Conservation (phyloP, 306 rosid genomes). For the Canavalia gladiata region DNA sequence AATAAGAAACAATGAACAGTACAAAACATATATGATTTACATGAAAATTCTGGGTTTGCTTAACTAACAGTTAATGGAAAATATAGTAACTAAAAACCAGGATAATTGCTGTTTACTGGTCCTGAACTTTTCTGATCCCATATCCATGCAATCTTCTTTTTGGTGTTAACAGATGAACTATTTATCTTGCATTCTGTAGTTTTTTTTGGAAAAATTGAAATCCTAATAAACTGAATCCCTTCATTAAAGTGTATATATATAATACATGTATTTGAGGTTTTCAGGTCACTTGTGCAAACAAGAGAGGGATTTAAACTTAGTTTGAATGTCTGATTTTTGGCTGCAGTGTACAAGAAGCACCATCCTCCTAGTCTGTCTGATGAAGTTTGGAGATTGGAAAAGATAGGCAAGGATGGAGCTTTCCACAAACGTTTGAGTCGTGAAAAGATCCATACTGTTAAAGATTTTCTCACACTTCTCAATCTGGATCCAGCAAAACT, state of each 20-base stretch:
- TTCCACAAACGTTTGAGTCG: constrained; percentile 89
- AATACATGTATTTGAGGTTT: constrained; percentile 30
- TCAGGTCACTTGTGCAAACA: constrained; percentile 25
- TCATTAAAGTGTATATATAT: neutral
- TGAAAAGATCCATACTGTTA: constrained; percentile 73
- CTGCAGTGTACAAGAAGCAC: constrained; percentile 96
- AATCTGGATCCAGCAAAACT: constrained; percentile 78
- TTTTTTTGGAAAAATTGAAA: constrained; percentile 14
- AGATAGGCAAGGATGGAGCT: constrained; percentile 98
- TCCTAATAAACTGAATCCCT: constrained; percentile 2
- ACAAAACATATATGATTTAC: neutral
- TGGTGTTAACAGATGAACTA: constrained; percentile 32
- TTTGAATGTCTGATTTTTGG: constrained; percentile 44
- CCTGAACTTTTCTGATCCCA: constrained; percentile 20
- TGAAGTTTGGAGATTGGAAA: constrained; percentile 98
- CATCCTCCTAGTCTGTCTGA: constrained; percentile 91
- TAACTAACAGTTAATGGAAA: constrained; percentile 1
- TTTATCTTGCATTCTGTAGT: constrained; percentile 5
- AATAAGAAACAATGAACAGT: constrained; percentile 4
- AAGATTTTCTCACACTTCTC: constrained; percentile 88
- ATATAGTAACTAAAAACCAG: neutral
- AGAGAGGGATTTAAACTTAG: constrained; percentile 32
- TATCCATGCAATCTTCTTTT: constrained; percentile 29
- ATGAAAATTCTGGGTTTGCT: constrained; percentile 1
- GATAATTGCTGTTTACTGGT: constrained; percentile 25